A percentile compares a stretch with the other conserved stretches of the same genome.
Conservation (phyloP, 2,329 filamentous ascomycete genomes). For the Botrytis medusae region DNA sequence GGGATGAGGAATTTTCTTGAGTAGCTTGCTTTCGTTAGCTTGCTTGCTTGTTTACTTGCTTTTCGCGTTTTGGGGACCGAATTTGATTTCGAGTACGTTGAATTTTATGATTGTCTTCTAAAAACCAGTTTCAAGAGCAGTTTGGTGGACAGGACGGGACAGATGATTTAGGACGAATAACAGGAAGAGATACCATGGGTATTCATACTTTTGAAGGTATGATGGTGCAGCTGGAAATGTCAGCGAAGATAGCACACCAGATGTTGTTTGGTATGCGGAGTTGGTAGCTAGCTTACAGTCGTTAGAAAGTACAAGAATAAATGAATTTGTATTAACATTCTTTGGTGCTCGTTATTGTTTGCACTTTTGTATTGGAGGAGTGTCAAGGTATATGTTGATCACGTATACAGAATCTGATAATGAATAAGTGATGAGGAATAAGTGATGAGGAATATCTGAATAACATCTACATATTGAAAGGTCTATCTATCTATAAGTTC, state of each 20-base stretch:
- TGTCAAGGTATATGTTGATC: neutral
- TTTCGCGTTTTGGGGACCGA: neutral
- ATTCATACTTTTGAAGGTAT: constrained; percentile 1
- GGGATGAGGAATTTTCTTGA: neutral
- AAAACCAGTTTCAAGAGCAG: no score
- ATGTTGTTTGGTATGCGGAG: neutral
- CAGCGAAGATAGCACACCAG: neutral
- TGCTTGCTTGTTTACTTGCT: neutral
- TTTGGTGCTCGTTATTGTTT: neutral
- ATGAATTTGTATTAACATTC: neutral
- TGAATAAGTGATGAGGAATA: neutral
- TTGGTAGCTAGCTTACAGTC: neutral
- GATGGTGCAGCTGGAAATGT: constrained; percentile 8
- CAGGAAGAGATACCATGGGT: constrained; percentile 7
- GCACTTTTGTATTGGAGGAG: neutral
- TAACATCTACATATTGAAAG: neutral
- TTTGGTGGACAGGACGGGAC: neutral
- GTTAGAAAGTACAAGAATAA: neutral
- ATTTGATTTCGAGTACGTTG: neutral
- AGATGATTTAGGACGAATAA: neutral
- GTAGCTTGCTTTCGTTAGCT: neutral
- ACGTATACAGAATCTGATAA: neutral
- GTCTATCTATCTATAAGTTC: neutral
- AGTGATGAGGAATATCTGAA: neutral
- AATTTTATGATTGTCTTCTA: neutral